Evolutionary conservation across 139 green algal species (phyloP), one percentile per base, ranked within the genome.

Genomic region (Chlamydomonas incerta): DNA sequence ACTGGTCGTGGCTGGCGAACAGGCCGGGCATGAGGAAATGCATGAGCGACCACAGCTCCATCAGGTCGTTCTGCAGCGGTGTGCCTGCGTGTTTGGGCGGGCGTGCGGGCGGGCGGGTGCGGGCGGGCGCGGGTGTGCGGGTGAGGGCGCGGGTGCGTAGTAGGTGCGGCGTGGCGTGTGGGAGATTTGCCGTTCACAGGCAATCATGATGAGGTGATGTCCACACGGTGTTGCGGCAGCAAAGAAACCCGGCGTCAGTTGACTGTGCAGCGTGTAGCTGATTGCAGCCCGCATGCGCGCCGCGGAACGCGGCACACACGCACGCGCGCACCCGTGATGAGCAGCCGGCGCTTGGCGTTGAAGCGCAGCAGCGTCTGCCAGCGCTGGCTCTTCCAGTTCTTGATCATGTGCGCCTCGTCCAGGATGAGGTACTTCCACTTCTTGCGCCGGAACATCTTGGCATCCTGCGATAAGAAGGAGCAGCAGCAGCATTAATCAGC

Each of bases 331-430:
- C 96, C 95, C 23, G 97, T 99, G 86, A 99, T 97, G 62, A 99
- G 95, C 75, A 99, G 93, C 73, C 97, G 91, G 67, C 96, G 94
- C 90, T 98, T 97, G 84, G 91, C 93, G 90, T 98, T 98, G 93
- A 99, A 99, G 86, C 98, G 96, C 84, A 99, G 94, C 89, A 99
- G 95, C 33, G 95, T 98, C 93, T 98, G 96, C 97, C 97, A 99
- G 23, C 97, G 91, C 93, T 99, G 96, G 85, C 90, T 96, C 88
- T 96, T 95, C 97, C 97, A 99, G 92, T 99, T 99, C 93, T 99
- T 99, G 91, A 99, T 99, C 96, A 99, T 99, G 93, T 99, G 97
- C n/a, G 97, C 97, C 92, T 99, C 97, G 76, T 99, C 97, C 80
- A 99, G 91, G 87, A 99, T 99, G 34, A 99, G 93, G 88, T 99